A percentile compares a stretch with the other conserved stretches of the same genome.
Conservation (phyloP, 805 yeast genomes). For the Scheffersomyces lignosus region DNA sequence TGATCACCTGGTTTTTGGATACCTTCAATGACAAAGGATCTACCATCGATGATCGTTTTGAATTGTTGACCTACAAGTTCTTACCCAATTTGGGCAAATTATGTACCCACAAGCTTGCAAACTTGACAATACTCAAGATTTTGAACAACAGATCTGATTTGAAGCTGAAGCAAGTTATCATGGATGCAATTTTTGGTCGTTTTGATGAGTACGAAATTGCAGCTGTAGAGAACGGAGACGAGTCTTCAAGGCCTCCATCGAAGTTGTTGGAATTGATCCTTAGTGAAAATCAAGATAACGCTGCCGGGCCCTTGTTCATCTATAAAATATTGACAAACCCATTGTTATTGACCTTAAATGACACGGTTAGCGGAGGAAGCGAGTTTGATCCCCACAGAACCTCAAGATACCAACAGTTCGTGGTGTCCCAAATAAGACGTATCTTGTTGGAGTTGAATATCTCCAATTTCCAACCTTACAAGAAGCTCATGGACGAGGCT, state of each 20-base stretch:
- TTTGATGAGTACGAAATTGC: slow-evolving; percentile 23
- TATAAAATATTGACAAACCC: slow-evolving; percentile 80
- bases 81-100: slow-evolving; percentile 61
- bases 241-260: slow-evolving; percentile 34
- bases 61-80: slow-evolving; percentile 61
- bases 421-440: slow-evolving; percentile 60
- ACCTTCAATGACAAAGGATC: slow-evolving; percentile 43
- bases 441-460: slow-evolving; percentile 62
- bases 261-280: slow-evolving; percentile 57
- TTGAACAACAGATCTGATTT: slow-evolving; percentile 67
- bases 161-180: slow-evolving; percentile 57
- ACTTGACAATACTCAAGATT: slow-evolving; percentile 77
- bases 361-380: slow-evolving; percentile 7
- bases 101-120: slow-evolving; percentile 81
- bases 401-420: slow-evolving; percentile 49
- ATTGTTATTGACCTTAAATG: slow-evolving; percentile 38
- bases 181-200: slow-evolving; percentile 66
- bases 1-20: slow-evolving; percentile 93
- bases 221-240: slow-evolving; percentile 11
- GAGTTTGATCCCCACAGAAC: slow-evolving; percentile 23
- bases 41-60: slow-evolving; percentile 55
- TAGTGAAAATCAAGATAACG: slow-evolving; percentile 61
- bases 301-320: slow-evolving; percentile 56
- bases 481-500: slow-evolving; percentile 87
- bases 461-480: slow-evolving; percentile 64